Percentiles rank a stretch among this genome's conserved stretches.
Evolutionary conservation across 2,329 filamentous ascomycete species (phyloP).

Genomic region (Coleophoma eucalyptorum): DNA sequence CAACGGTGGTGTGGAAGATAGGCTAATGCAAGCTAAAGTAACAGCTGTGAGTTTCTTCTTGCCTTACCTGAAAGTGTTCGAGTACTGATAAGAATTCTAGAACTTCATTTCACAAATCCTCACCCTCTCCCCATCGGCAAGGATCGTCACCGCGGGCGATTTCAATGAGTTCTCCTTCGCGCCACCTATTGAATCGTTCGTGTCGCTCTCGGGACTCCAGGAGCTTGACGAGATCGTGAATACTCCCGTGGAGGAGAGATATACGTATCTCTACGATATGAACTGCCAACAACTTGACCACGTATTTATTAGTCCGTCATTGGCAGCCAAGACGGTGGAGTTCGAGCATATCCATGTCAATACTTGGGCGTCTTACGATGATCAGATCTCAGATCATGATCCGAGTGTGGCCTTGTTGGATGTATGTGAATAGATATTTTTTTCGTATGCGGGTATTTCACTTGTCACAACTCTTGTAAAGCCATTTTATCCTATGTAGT

Average conservation of each 20-base stretch:
- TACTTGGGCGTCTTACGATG: constrained; percentile 56
- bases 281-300: constrained; percentile 70
- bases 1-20: constrained; percentile 57
- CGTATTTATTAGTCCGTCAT: constrained; percentile 50
- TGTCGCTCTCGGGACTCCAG: constrained; percentile 46
- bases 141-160: constrained; percentile 60
- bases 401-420: constrained; percentile 62
- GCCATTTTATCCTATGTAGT: no score
- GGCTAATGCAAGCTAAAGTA: constrained; percentile 51
- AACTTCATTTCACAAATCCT: constrained; percentile 57
- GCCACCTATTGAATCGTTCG: constrained; percentile 52
- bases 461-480: no score
- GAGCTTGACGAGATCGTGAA: constrained; percentile 59
- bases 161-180: constrained; percentile 71
- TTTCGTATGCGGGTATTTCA: no score
- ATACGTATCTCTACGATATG: constrained; percentile 68
- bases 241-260: constrained; percentile 53
- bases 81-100: constrained; percentile 20
- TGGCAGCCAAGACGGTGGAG: constrained; percentile 36
- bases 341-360: constrained; percentile 71
- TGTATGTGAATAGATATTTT: constrained; percentile 44
- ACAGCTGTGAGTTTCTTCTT: constrained; percentile 43
- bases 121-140: constrained; percentile 47
- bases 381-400: constrained; percentile 64
- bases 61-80: background rate